Evolutionary conservation across 1,139 yeast species (phyloP).

Genomic region (Kodamaea arcana): DNA sequence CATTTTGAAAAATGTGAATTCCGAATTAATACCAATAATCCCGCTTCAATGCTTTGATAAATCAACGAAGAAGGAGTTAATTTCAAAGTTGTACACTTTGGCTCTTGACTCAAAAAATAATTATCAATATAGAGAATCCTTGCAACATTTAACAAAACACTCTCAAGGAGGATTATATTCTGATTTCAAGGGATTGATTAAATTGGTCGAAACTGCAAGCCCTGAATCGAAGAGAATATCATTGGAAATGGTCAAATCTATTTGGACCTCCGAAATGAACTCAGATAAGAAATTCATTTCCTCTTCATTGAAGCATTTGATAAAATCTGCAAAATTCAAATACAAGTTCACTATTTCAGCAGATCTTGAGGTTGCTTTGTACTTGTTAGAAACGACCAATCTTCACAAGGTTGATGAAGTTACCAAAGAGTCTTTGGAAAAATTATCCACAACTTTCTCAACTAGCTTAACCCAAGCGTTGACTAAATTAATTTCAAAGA

Average conservation of each 20-base stretch:
- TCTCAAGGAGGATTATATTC: slow-evolving; percentile 39
- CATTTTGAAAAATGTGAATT: slow-evolving; percentile 7
- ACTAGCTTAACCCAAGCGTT: slow-evolving; percentile 5
- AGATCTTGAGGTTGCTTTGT: slow-evolving; percentile 6
- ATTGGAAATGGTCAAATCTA: slow-evolving; percentile 16
- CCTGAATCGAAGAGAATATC: slow-evolving; percentile 13
- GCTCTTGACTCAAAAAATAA: slow-evolving; percentile 9
- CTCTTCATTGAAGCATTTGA: slow-evolving; percentile 11
- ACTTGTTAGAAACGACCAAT: slow-evolving; percentile 4
- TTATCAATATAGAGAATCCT: slow-evolving; percentile 13
- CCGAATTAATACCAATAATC: slow-evolving; percentile 11
- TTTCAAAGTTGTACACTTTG: slow-evolving; percentile 28
- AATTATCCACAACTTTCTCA: slow-evolving; percentile 2
- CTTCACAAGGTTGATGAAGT: slow-evolving; percentile 1
- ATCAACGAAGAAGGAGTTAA: slow-evolving; percentile 31
- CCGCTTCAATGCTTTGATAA: slow-evolving; percentile 53
- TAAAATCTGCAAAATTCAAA: slow-evolving; percentile 4
- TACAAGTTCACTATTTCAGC: slow-evolving; percentile 6
- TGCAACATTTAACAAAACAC: slow-evolving; percentile 35
- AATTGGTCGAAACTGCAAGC: slow-evolving; percentile 16
- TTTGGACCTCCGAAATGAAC: slow-evolving; percentile 31
- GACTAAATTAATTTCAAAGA: slow-evolving; percentile 3
- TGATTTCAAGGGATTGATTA: slow-evolving; percentile 24
- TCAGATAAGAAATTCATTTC: slow-evolving; percentile 16
- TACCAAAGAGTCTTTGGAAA: not conserved